Evolutionary conservation across 2,329 filamentous ascomycete species (phyloP).

Genomic region (Thielaviopsis punctulata): DNA sequence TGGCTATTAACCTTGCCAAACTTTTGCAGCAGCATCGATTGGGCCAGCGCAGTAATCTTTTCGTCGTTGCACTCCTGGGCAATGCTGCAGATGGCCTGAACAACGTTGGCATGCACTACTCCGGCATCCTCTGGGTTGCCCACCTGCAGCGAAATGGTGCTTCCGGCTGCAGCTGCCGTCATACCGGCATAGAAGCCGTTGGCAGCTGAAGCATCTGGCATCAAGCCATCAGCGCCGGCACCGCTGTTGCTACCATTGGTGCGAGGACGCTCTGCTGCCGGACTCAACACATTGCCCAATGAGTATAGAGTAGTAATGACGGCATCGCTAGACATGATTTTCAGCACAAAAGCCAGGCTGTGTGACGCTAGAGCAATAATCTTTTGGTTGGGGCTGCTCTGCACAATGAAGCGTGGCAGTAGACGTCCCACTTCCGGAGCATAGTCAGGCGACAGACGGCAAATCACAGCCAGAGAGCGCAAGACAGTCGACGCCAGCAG

Average conservation of each 20-base stretch:
- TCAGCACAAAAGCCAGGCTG: conserved; percentile 66
- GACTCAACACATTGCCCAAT: conserved; percentile 84
- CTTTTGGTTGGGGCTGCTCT: conserved; percentile 51
- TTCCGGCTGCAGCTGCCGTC: conserved; percentile 48
- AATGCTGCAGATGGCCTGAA: conserved; percentile 89
- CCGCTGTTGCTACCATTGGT: conserved; percentile 35
- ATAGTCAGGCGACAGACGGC: conserved; percentile 53
- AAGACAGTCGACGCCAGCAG: conserved; percentile 62
- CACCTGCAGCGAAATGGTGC: conserved; percentile 61
- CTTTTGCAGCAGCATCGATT: conserved; percentile 95
- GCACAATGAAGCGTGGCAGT: conserved; percentile 74
- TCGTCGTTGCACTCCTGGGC: conserved; percentile 66
- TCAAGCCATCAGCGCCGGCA: conserved; percentile 12
- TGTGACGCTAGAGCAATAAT: conserved; percentile 66
- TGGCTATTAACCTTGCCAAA: conserved; percentile 64
- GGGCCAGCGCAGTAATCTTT: conserved; percentile 81
- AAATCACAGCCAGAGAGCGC: conserved; percentile 66
- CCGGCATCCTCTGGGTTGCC: conserved; percentile 64
- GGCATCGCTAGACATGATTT: conserved; percentile 73
- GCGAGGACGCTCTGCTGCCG: conserved; percentile 38
- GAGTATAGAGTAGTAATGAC: conserved; percentile 92
- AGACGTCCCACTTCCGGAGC: conserved; percentile 63
- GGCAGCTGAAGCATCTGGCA: conserved; percentile 20
- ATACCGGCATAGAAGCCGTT: conserved; percentile 31
- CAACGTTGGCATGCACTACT: conserved; percentile 66